Conservation (phyloP, 306 rosid genomes). For the Phaseolus lunatus region DNA sequence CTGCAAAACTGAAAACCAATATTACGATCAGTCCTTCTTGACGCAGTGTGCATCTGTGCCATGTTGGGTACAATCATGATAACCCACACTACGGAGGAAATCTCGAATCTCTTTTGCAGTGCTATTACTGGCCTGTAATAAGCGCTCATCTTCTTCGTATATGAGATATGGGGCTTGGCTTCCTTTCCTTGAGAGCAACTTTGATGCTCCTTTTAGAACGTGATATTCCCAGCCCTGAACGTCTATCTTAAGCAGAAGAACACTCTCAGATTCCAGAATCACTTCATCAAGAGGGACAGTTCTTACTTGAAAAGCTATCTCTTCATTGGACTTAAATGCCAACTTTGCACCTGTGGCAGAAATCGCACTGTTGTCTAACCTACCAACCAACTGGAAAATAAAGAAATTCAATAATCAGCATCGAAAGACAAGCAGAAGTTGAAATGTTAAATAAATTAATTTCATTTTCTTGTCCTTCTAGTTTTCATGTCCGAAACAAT, state of each 20-base stretch:
- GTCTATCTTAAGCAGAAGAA: slow-evolving; percentile 85
- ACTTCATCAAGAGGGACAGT: slow-evolving; percentile 85
- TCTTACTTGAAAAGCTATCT: slow-evolving; percentile 79
- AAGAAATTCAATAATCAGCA: slow-evolving; percentile 45
- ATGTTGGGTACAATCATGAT: slow-evolving; percentile 75
- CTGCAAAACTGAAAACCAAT: slow-evolving; percentile 31
- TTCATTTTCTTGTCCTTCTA: background rate
- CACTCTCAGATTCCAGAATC: slow-evolving; percentile 70
- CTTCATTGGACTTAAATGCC: slow-evolving; percentile 95
- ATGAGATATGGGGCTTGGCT: slow-evolving; percentile 93
- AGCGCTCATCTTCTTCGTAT: slow-evolving; percentile 92
- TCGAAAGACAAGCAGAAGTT: slow-evolving; percentile 20
- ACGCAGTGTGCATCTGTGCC: slow-evolving; percentile 97
- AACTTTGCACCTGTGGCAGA: slow-evolving; percentile 94
- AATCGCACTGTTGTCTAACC: slow-evolving; percentile 97
- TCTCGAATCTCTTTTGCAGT: slow-evolving; percentile 76
- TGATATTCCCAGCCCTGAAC: slow-evolving; percentile 99
- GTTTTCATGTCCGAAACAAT: background rate
- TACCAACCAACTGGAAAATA: slow-evolving; percentile 78
- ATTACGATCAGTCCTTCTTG: slow-evolving; percentile 62
- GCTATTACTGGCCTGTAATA: slow-evolving; percentile 90
- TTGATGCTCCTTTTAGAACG: slow-evolving; percentile 89
- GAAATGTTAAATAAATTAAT: slow-evolving; percentile 2
- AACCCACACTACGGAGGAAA: slow-evolving; percentile 80
- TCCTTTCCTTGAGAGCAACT: slow-evolving; percentile 78